A percentile compares a stretch with the other conserved stretches of the same genome.
These are phyloP conservation scores for Gyrodon lividus DNA, from an alignment of 768 basidiomycete species.

Conservation along the genomic window DNA sequence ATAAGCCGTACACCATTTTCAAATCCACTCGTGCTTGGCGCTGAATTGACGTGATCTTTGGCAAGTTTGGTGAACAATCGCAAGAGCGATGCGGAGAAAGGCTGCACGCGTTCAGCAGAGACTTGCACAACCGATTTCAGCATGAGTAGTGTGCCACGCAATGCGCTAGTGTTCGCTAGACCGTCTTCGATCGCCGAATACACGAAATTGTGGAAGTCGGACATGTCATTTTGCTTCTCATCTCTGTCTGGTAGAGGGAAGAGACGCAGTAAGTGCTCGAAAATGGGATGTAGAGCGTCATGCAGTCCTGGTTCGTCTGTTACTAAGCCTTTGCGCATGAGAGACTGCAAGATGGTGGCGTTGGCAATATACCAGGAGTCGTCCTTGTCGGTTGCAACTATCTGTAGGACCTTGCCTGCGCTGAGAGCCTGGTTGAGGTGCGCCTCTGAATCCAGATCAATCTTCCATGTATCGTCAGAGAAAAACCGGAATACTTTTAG, in stretches of 20 bases:
- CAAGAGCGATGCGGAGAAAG: conserved; percentile 71
- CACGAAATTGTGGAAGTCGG: conserved; percentile 77
- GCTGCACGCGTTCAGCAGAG: conserved; percentile 80
- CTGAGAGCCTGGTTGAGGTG: conserved; percentile 70
- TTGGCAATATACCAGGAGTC: conserved; percentile 80
- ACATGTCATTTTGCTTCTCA: conserved; percentile 64
- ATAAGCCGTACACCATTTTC: conserved; percentile 64
- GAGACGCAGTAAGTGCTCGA: conserved; percentile 73
- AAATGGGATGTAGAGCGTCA: conserved; percentile 78
- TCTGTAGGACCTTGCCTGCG: conserved; percentile 84
- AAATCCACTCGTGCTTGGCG: conserved; percentile 46
- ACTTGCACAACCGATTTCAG: conserved; percentile 81
- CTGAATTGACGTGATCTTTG: conserved; percentile 79
- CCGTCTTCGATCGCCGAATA: conserved; percentile 76
- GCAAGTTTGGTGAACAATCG: conserved; percentile 82
- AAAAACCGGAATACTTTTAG: background rate
- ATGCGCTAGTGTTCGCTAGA: conserved; percentile 64
- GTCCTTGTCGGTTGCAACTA: conserved; percentile 79
- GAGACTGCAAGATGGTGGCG: conserved; percentile 68
- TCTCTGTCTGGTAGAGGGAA: conserved; percentile 82
- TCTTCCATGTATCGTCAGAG: conserved; percentile 40
- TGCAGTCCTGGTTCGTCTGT: conserved; percentile 79
- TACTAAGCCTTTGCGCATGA: conserved; percentile 83
- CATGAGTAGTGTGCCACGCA: conserved; percentile 83
- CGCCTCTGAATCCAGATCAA: conserved; percentile 67